Evolutionary conservation across 192 early-diverging fungal genomes (phyloP).

Genomic region (Entomortierella beljakovae): DNA sequence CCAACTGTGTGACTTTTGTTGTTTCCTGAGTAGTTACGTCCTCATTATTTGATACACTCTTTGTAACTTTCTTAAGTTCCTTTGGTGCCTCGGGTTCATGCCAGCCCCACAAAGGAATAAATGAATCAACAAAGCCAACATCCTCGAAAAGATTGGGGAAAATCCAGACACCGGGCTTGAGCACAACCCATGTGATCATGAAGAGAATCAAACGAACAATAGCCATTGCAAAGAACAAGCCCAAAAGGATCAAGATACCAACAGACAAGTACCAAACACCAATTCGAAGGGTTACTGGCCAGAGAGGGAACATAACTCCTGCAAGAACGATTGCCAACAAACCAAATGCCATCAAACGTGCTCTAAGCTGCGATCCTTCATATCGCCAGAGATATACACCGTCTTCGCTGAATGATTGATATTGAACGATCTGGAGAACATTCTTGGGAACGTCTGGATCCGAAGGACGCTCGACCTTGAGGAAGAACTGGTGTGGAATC

Average conservation of each 20-base stretch:
- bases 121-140: slow-evolving; percentile 92
- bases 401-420: slow-evolving; percentile 80
- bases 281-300: slow-evolving; percentile 84
- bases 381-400: slow-evolving; percentile 95
- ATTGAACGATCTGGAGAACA: slow-evolving; percentile 64
- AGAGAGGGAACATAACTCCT: slow-evolving; percentile 95
- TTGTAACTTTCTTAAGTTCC: slow-evolving; percentile 1
- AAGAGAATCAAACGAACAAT: slow-evolving; percentile 91
- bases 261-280: slow-evolving; percentile 94
- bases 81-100: slow-evolving; percentile 65
- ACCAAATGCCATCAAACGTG: slow-evolving; percentile 81
- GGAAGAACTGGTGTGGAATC: slow-evolving; percentile 77
- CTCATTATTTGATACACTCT: neutral
- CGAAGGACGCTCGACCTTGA: slow-evolving; percentile 75
- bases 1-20: slow-evolving; percentile 47
- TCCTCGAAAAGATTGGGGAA: slow-evolving; percentile 99
- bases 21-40: slow-evolving; percentile 14
- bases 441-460: slow-evolving; percentile 59
- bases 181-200: slow-evolving; percentile 74
- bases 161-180: slow-evolving; percentile 91
- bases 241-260: slow-evolving; percentile 83
- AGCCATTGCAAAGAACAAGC: slow-evolving; percentile 89
- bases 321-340: slow-evolving; percentile 86
- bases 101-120: slow-evolving; percentile 92
- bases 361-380: slow-evolving; percentile 85